A percentile compares a stretch with the other conserved stretches of the same genome.
phyloP scores from a whole-genome alignment of 1,284 basidiomycete species.

The Lignosus rhinocerotis region DNA sequence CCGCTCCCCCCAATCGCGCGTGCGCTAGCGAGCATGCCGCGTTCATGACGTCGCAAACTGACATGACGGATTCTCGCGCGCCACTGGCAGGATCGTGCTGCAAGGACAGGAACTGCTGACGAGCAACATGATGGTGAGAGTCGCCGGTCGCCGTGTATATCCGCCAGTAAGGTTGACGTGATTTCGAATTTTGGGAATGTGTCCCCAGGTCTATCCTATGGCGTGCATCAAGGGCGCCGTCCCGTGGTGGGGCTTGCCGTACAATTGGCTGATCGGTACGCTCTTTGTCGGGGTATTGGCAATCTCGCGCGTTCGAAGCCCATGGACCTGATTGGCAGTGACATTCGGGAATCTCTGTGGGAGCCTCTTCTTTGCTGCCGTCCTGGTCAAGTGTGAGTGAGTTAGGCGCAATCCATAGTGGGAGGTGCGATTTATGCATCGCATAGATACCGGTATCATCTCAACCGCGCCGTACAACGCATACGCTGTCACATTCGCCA shows the following conservation, averaged over 20 bases:
- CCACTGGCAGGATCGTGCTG: slow-evolving; percentile 72
- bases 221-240: slow-evolving; percentile 58
- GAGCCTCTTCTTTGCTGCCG: slow-evolving; percentile 68
- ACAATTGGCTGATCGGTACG: slow-evolving; percentile 70
- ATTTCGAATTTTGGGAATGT: neutral
- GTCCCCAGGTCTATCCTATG: slow-evolving; percentile 63
- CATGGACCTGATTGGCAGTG: slow-evolving; percentile 38
- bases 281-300: neutral
- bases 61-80: slow-evolving; percentile 3
- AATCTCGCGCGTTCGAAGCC: neutral
- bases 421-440: neutral
- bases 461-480: slow-evolving; percentile 57
- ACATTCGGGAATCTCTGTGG: slow-evolving; percentile 73
- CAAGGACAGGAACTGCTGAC: slow-evolving; percentile 71
- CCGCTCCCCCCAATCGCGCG: neutral
- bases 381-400: slow-evolving; percentile 68
- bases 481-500: slow-evolving; percentile 52
- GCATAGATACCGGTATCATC: slow-evolving; percentile 52
- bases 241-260: slow-evolving; percentile 66
- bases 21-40: neutral
- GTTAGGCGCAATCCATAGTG: slow-evolving; percentile 18
- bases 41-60: neutral
- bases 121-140: slow-evolving; percentile 71
- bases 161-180: neutral
- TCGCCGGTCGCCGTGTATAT: neutral